Evolutionary conservation across 164 flowering plant species (phyloP).

Genomic region (Buxus sempervirens): DNA sequence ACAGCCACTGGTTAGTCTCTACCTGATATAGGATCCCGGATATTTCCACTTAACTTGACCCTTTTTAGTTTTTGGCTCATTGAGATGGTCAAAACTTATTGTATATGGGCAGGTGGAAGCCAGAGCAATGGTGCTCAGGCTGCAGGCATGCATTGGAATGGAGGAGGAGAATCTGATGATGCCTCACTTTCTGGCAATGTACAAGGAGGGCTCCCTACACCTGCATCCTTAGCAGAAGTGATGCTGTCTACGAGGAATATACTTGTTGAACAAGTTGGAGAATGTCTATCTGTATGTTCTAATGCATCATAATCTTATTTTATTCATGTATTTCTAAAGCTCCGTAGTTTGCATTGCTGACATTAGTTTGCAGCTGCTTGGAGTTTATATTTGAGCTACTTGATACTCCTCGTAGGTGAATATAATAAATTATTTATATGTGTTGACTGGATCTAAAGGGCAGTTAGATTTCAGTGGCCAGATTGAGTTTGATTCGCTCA

Average conservation of each 20-base stretch:
- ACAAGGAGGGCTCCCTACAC: conserved; percentile 59
- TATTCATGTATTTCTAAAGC: neutral
- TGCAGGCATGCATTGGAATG: conserved; percentile 23
- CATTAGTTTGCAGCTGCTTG: no score
- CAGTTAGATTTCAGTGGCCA: no score
- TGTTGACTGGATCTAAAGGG: no score
- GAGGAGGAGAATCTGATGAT: conserved; percentile 24
- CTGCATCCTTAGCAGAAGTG: conserved; percentile 72
- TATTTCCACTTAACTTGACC: neutral
- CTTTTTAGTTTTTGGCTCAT: conserved; percentile 8
- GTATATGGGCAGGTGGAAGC: conserved; percentile 33
- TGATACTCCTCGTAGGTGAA: neutral
- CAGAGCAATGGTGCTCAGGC: conserved; percentile 26
- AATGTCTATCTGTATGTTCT: conserved; percentile 54
- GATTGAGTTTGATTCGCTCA: no score
- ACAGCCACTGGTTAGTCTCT: conserved; percentile 42
- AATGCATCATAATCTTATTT: neutral
- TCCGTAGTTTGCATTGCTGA: no score
- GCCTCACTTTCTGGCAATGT: conserved; percentile 24
- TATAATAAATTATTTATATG: no score
- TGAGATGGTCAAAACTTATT: conserved; percentile 14
- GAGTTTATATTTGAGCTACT: neutral
- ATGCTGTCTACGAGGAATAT: conserved; percentile 54
- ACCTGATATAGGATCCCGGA: neutral
- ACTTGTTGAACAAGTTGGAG: conserved; percentile 55